phyloP scores from a whole-genome alignment of 495 filamentous ascomycete genomes.

The Penicillium arizonense region DNA sequence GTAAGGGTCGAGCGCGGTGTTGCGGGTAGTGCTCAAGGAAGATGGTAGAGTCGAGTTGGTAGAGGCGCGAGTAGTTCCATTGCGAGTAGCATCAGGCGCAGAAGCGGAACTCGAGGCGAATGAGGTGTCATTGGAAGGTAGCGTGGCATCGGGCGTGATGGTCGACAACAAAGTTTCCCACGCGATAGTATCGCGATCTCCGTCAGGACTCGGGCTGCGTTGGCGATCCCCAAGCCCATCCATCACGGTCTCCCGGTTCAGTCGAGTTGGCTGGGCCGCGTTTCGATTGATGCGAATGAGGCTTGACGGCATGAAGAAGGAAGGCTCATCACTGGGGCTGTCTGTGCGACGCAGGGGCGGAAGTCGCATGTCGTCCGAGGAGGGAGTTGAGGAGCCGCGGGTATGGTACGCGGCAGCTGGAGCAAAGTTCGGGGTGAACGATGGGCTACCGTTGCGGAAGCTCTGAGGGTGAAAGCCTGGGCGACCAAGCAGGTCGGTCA shows the following conservation, averaged over 20 bases:
- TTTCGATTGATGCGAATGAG: slow-evolving; percentile 22
- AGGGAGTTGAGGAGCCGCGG: slow-evolving; percentile 21
- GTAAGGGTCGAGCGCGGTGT: slow-evolving; percentile 39
- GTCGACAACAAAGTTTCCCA: slow-evolving; percentile 83
- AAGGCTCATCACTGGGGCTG: slow-evolving; percentile 12
- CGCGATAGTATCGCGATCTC: slow-evolving; percentile 48
- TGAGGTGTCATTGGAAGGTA: slow-evolving; percentile 77
- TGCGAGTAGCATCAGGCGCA: slow-evolving; percentile 26
- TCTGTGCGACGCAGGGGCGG: slow-evolving; percentile 28
- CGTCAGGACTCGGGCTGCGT: slow-evolving; percentile 75
- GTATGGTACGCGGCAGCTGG: slow-evolving; percentile 40
- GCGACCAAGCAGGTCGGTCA: slow-evolving; percentile 26
- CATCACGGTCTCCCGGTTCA: slow-evolving; percentile 28
- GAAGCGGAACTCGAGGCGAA: slow-evolving; percentile 67
- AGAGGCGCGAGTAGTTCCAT: slow-evolving; percentile 32
- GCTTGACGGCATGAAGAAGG: background rate
- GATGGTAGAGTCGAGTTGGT: slow-evolving; percentile 33
- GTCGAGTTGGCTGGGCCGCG: slow-evolving; percentile 18
- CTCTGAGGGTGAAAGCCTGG: slow-evolving; percentile 7
- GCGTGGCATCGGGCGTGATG: slow-evolving; percentile 73
- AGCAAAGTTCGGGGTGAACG: slow-evolving; percentile 46
- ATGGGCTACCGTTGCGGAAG: slow-evolving; percentile 2
- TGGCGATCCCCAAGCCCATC: slow-evolving; percentile 84
- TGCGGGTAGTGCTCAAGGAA: slow-evolving; percentile 16
- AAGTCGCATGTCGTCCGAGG: slow-evolving; percentile 20